These are phyloP conservation scores for Cutaneotrichosporon dermatis DNA, from an alignment of 1,284 basidiomycete genomes.

Conservation along the genomic window DNA sequence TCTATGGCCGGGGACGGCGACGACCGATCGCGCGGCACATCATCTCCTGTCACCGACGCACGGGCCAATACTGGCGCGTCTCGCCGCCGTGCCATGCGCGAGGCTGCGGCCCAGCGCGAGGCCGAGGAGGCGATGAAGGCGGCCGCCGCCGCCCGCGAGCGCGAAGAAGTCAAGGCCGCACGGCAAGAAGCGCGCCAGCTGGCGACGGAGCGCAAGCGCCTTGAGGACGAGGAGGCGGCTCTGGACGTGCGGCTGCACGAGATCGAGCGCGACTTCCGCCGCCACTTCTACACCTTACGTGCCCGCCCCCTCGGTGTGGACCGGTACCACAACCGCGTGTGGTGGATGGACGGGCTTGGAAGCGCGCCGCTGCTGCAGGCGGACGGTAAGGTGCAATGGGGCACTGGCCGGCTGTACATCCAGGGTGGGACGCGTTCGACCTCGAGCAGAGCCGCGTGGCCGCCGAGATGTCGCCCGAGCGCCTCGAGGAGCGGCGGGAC, in stretches of 20 bases:
- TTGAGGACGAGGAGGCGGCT: conserved; percentile 82
- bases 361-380: conserved; percentile 64
- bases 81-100: conserved; percentile 42
- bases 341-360: conserved; percentile 99
- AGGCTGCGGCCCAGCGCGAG: conserved; percentile 44
- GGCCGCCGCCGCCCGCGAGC: conserved; percentile 54
- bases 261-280: conserved; percentile 89
- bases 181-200: conserved; percentile 34
- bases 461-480: conserved; percentile 55
- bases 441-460: conserved; percentile 54
- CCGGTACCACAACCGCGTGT: conserved; percentile 87
- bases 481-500: conserved; percentile 53
- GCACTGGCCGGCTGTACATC: conserved; percentile 81
- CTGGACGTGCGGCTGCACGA: conserved; percentile 71
- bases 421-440: conserved; percentile 83
- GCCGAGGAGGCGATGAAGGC: conserved; percentile 59
- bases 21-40: conserved; percentile 10
- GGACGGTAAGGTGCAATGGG: conserved; percentile 63
- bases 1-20: conserved; percentile 18
- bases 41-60: conserved; percentile 5
- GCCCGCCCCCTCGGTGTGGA: conserved; percentile 85
- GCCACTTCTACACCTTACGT: conserved; percentile 73
- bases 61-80: conserved; percentile 18
- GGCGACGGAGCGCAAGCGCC: conserved; percentile 61
- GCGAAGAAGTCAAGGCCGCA: conserved; percentile 32